Base-by-base conservation (phyloP, 2,329 filamentous ascomycete species). In the Aspergillus hiratsukae region DNA sequence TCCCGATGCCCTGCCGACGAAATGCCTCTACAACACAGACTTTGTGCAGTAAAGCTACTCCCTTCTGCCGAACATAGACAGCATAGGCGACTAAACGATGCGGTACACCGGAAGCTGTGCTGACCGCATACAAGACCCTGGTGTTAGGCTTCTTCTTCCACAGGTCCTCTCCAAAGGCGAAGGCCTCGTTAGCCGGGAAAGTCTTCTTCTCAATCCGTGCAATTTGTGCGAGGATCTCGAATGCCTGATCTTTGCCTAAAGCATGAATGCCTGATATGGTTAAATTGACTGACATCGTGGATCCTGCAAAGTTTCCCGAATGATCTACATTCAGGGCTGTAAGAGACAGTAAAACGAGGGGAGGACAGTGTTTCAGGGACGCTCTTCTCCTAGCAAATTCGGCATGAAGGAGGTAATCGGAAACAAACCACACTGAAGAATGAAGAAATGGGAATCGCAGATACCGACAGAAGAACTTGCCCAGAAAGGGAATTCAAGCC, bases 151-250 rank as follows among this genome's bases (percentile, higher is more conserved):
- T 82, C 61, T 75, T 77, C 53, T 66, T 67, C 69, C 69, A 75
- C 17, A 81, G 66, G 54, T 80, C 78, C 10, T 71, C 65, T 27
- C 71, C 70, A 60, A 82, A 81, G 43, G 75, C 65, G 58, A 81
- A 77, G n/a, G 72, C 73, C 67, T 83, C 80, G 61, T 75, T 80
- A 40, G 77, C 66, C 1, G 81, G 77, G 58, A 83, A 82, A 46
- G 73, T 74, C 61, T 78, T 81, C 64, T 76, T 79, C 59, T 82
- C 80, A 41, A 79, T 65, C 58, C 71, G 71, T 57, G 71, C 58
- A 57, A 74, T 71, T 53, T 66, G 69, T 46, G 64, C 57, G 57
- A 76, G 68, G 63, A 72, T 70, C 53, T 71, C 66, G 10, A 70
- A 60, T 51, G 73, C 72, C 54, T 74, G 64, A 49, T 64, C 61